Conservation (phyloP, 164 flowering plant species). For the Liquidambar formosana region DNA sequence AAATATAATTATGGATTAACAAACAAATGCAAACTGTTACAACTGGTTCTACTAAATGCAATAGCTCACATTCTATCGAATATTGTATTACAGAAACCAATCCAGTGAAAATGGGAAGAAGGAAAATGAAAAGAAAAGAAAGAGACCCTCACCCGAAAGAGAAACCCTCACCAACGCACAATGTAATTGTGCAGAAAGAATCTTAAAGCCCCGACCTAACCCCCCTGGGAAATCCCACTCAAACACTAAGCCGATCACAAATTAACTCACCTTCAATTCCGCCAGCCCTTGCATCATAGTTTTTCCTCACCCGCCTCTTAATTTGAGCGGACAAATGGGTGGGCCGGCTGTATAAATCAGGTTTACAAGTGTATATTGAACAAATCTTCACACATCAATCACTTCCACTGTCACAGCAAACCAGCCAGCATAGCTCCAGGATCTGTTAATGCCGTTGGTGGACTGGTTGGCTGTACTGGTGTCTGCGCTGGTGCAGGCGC, state of each 20-base stretch:
- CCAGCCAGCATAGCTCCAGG: constrained; percentile 94
- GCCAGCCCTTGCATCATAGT: constrained; percentile 66
- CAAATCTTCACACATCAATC: constrained; percentile 36
- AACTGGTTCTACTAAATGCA: constrained; percentile 22
- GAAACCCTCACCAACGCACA: constrained; percentile 35
- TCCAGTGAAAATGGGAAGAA: constrained; percentile 18
- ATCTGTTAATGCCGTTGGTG: constrained; percentile 47
- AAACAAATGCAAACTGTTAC: constrained; percentile 21
- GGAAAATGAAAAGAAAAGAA: constrained; percentile 4
- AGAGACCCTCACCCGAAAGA: constrained; percentile 9
- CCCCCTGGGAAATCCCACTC: constrained; percentile 20
- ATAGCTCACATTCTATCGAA: constrained; percentile 21
- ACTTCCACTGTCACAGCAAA: constrained; percentile 48
- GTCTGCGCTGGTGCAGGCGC: constrained; percentile 43
- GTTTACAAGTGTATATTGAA: constrained; percentile 37
- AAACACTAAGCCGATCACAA: constrained; percentile 33
- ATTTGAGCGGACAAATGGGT: constrained; percentile 22
- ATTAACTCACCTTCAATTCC: constrained; percentile 34
- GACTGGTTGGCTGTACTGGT: constrained; percentile 40
- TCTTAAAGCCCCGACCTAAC: constrained; percentile 30
- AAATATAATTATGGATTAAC: constrained; percentile 12
- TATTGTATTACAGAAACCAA: constrained; percentile 39
- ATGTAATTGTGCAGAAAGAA: constrained; percentile 48
- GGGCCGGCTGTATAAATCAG: constrained; percentile 36
- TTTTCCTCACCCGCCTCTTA: constrained; percentile 26